Conservation (phyloP, 2,329 filamentous ascomycete species). For the Alternaria solani region DNA sequence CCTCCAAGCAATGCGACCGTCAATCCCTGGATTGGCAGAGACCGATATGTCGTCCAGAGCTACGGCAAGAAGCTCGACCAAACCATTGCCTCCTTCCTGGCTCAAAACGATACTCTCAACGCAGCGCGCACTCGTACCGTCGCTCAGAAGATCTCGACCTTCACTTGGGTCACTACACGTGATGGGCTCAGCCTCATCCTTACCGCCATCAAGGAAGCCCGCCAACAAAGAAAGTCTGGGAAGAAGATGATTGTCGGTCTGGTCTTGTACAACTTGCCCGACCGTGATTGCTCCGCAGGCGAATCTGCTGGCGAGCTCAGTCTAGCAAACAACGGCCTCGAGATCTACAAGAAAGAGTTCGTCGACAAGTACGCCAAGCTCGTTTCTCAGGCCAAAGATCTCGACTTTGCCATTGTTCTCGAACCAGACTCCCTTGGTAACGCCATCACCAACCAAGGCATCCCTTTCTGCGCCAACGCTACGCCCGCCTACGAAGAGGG, state of each 20-base stretch:
- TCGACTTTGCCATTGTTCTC: constrained; percentile 42
- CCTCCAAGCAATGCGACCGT: constrained; percentile 16
- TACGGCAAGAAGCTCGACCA: constrained; percentile 39
- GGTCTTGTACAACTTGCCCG: constrained; percentile 92
- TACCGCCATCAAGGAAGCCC: constrained; percentile 33
- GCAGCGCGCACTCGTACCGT: constrained; percentile 39
- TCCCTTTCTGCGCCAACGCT: constrained; percentile 33
- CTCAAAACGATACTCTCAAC: constrained; percentile 35
- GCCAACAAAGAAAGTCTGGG: constrained; percentile 25
- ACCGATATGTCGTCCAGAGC: constrained; percentile 32
- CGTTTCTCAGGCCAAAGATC: constrained; percentile 32
- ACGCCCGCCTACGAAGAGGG: constrained; percentile 40
- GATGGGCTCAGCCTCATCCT: constrained; percentile 29
- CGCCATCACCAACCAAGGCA: constrained; percentile 37
- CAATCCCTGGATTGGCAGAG: constrained; percentile 36
- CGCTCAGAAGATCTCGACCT: constrained; percentile 37
- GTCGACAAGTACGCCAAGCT: constrained; percentile 39
- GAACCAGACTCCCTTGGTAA: constrained; percentile 42
- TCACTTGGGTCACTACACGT: constrained; percentile 38
- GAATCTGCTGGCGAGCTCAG: constrained; percentile 84
- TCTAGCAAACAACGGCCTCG: constrained; percentile 61
- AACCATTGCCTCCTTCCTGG: constrained; percentile 33
- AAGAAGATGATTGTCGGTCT: constrained; percentile 38
- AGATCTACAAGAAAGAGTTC: constrained; percentile 40
- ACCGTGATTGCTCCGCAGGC: constrained; percentile 81